A percentile compares a stretch with the other conserved stretches of the same genome.
Conservation (phyloP, 2,329 filamentous ascomycete species). For the Pseudogymnoascus sp. region DNA sequence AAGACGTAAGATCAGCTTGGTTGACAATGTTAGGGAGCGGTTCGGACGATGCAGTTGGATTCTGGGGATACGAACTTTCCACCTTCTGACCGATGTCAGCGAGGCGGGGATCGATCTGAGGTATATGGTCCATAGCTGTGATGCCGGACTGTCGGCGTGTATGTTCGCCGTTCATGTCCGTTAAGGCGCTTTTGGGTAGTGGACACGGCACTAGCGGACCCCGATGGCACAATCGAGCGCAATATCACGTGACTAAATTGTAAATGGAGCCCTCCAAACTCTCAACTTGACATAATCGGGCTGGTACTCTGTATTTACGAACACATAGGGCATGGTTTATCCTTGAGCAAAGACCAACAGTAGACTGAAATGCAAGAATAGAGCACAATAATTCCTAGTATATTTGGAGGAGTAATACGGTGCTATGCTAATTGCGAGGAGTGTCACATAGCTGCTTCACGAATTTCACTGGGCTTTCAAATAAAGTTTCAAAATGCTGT, state of each 20-base stretch:
- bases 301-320: not conserved
- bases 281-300: not conserved
- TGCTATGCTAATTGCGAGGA: not conserved
- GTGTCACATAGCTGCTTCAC: not conserved
- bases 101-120: conserved; percentile 7
- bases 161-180: conserved; percentile 6
- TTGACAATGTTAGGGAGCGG: not conserved
- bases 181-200: conserved; percentile 2
- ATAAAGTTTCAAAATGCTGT: not conserved
- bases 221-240: not conserved
- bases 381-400: not conserved
- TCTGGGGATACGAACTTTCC: conserved; percentile 1
- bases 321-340: not conserved
- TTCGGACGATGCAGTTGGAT: not conserved
- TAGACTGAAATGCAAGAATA: not conserved
- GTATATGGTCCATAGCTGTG: conserved; percentile 3
- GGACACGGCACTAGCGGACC: not conserved
- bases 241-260: not conserved
- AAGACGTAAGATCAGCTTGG: not conserved
- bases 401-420: not conserved
- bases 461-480: not conserved
- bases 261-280: not conserved
- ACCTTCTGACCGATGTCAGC: conserved; percentile 6
- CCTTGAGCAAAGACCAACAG: not conserved
- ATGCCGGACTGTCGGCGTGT: conserved; percentile 7